Conservation (phyloP, 768 basidiomycete genomes). For the Naganishia friedmannii region DNA sequence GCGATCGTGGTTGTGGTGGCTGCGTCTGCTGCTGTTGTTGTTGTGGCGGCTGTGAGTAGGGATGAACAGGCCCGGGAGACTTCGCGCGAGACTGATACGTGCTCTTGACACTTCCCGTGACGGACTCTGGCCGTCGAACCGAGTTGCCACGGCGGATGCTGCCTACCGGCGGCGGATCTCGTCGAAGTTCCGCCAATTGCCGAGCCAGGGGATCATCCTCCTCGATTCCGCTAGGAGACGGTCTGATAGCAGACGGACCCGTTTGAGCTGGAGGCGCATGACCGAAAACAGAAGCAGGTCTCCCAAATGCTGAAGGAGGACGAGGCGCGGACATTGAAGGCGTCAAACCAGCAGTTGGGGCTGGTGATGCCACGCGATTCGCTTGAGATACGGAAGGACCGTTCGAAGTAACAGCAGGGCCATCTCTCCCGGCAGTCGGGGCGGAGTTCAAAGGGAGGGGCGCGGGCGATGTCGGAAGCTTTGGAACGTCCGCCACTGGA, state of each 20-base stretch:
- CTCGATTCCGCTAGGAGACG: conserved; percentile 33
- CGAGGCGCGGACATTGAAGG: conserved; percentile 12
- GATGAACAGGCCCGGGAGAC: conserved; percentile 38
- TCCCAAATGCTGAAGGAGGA: conserved; percentile 31
- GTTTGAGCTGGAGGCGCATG: conserved; percentile 27
- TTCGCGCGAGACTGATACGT: conserved; percentile 35
- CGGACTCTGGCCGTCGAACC: conserved; percentile 47
- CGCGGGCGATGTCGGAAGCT: not conserved
- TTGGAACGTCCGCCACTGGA: not conserved
- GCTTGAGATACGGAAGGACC: not conserved
- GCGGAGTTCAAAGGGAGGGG: not conserved
- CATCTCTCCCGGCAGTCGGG: not conserved
- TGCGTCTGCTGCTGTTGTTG: not conserved
- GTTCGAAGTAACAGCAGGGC: not conserved
- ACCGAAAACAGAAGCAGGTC: conserved; percentile 17
- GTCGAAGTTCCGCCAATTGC: conserved; percentile 52
- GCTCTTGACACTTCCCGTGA: conserved; percentile 35
- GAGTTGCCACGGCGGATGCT: conserved; percentile 45
- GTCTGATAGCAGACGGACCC: conserved; percentile 26
- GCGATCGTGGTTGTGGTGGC: not conserved
- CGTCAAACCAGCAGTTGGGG: not conserved
- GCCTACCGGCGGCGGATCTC: conserved; percentile 48
- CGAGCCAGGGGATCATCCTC: conserved; percentile 55
- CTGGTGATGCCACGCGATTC: not conserved
- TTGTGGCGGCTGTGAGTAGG: not conserved